Evolutionary conservation across 106 monocot species (phyloP), one percentile per base, ranked within the genome.

Genomic region (Gastrodia elata): DNA sequence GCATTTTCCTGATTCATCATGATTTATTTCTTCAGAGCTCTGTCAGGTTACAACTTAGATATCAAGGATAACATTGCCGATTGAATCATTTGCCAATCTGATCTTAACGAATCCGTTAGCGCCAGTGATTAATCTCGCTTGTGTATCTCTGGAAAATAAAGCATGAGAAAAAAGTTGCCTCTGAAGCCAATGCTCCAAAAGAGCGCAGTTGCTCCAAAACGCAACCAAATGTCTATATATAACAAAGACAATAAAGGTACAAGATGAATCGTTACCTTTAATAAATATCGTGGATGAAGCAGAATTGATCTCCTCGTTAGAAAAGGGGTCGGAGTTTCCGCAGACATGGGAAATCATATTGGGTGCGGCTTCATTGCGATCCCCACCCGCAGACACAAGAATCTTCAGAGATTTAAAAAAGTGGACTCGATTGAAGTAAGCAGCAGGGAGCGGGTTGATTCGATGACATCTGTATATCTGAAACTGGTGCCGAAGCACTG

Each of bases 381-480:
- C 67, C n/a, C 6, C 16, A 5, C 27, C 38, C 16, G 67, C 4
- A 0, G 67, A 27, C 67, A 5, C 37, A 67, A 35, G n/a, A 20
- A 10, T 36, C 4, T n/a, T 67, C 20, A 27, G 25, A 35, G 67
- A 67, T 6, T 4, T 18, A 37, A n/a, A 67, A 37, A 67, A 67
- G 5, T 67, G 37, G 32, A 20, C 36, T 67, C 67, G 67, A 15
- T 32, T 26, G 61, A 61, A 61, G 30, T 28, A 61, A 30, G 10
- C 32, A 1, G 37, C 7, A 38, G n/a, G 30, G 30, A 61, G 61
- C 61, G 30, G 67, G 37, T 35, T 18, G 34, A 67, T 38, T 0
- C 3, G 67, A 38, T 6, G 61, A 61, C 32, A 38, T 67, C 67
- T 67, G 67, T 37, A n/a, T n/a, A n/a, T n/a, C n/a, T n/a, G n/a